Evolutionary conservation across 306 rosid genomes (phyloP), one percentile per base, ranked within the genome.

Genomic region (Quercus ilex): DNA sequence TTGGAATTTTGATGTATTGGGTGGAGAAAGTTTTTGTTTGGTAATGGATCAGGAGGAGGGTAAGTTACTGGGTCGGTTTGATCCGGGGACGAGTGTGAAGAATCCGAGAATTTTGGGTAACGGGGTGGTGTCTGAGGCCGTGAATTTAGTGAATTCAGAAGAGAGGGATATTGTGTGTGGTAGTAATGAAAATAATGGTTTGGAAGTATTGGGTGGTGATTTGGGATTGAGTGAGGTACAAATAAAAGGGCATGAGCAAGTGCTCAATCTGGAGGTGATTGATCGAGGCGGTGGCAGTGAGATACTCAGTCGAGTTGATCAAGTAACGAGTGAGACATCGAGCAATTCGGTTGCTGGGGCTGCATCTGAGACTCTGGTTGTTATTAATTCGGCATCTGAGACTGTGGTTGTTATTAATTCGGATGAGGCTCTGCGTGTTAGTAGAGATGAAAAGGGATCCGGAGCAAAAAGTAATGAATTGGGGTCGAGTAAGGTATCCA

Each of bases 11-110:
- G 43, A 30, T 30, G 43, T 55, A 26, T 58, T 72, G 77, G 71
- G 85, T 83, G 75, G 71, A 77, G 59, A 60, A 7, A 60, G 49
- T 72, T 75, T 74, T 79, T 55, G 64, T 60, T 41, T 31, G 35
- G 73, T 51, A 5, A 92, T 92, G 97, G 93, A 85, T 85, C 86
- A 53, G 74, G 86, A 81, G 79, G 63, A 78, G 69, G 52, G 35
- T 55, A 63, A 51, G 79, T 64, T 69, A 6, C 60, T 80, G 81
- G 82, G 87, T 86, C 81, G 38, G n/a, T 85, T 77, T 78, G 81
- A 75, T 83, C 88, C 80, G 21, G 85, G 68, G 79, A 23, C 30
- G 63, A 72, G 55, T 46, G 83, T 8, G 46, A 41, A 77, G 70
- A 87, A 84, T 83, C 79, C 84, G 43, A 73, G 69, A 57, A 46